Conservation (phyloP, 352 stramenopile genomes). For the Phytopythium oedochilum region DNA sequence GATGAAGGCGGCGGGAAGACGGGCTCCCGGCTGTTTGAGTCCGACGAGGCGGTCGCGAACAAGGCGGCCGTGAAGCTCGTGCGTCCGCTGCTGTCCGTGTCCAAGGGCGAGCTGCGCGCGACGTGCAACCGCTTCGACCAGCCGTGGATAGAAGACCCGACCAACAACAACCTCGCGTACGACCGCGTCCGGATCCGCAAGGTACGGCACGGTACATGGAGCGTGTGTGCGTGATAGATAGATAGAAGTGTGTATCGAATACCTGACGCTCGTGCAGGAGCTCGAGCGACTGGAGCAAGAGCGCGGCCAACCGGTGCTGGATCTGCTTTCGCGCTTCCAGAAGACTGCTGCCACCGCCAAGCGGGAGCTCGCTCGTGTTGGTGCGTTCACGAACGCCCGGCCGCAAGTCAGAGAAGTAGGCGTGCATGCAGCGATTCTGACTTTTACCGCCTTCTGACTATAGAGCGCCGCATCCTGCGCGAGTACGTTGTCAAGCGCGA, state of each 20-base stretch:
- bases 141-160: constrained; percentile 79
- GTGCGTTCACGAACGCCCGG: constrained; percentile 12
- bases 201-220: constrained; percentile 18
- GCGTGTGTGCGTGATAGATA: too few species aligned
- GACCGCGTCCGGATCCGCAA: constrained; percentile 83
- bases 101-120: constrained; percentile 53
- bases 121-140: constrained; percentile 73
- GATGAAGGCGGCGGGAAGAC: background rate
- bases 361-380: constrained; percentile 34
- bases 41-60: constrained; percentile 2
- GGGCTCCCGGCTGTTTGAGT: background rate
- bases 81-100: constrained; percentile 54
- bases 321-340: constrained; percentile 47
- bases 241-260: too few species aligned
- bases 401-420: background rate
- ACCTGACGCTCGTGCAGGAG: too few species aligned
- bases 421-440: too few species aligned
- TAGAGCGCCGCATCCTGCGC: constrained; percentile 45
- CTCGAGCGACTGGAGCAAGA: constrained; percentile 38
- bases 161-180: constrained; percentile 70
- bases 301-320: constrained; percentile 25
- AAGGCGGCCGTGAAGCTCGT: constrained; percentile 25
- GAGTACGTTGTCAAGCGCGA: constrained; percentile 32
- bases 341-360: constrained; percentile 40
- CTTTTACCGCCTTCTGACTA: background rate